Evolutionary conservation across 1,284 basidiomycete genomes (phyloP).

Genomic region (Marasmius fiardii): DNA sequence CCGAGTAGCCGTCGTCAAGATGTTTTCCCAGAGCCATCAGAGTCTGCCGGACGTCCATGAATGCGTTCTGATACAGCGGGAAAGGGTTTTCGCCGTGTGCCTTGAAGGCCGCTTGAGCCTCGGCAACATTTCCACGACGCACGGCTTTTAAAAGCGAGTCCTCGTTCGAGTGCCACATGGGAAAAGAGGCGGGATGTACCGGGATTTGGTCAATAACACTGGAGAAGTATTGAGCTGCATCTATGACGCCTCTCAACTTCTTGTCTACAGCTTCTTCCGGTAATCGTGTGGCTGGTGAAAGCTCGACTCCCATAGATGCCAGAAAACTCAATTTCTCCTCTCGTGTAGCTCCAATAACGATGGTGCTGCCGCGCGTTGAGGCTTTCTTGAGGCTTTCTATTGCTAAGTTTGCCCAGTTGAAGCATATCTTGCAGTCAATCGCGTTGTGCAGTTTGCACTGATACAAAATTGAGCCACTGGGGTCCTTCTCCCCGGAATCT

Average conservation of each 20-base stretch:
- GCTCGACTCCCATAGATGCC: neutral
- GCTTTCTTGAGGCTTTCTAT: neutral
- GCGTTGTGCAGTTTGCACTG: neutral
- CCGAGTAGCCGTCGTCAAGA: slow-evolving; percentile 1
- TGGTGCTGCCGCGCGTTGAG: neutral
- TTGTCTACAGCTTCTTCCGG: slow-evolving; percentile 2
- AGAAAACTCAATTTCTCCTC: neutral
- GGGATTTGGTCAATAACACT: neutral
- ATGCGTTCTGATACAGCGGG: slow-evolving; percentile 8
- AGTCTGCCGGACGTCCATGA: slow-evolving; percentile 14
- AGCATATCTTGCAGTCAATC: neutral
- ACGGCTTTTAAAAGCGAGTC: slow-evolving; percentile 1
- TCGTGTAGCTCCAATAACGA: neutral
- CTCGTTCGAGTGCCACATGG: slow-evolving; percentile 1
- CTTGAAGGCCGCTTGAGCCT: neutral
- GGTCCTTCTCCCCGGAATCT: neutral
- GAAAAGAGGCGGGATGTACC: slow-evolving; percentile 8
- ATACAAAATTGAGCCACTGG: neutral
- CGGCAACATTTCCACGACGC: slow-evolving; percentile 1
- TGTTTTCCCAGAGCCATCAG: slow-evolving; percentile 8
- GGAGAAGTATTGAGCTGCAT: neutral
- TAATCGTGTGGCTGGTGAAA: neutral
- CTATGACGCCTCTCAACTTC: neutral
- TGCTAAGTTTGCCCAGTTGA: neutral
- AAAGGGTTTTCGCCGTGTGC: slow-evolving; percentile 2